A percentile compares a stretch with the other conserved stretches of the same genome.
phyloP scores from a whole-genome alignment of 495 filamentous ascomycete genomes.

The Podospora pseudocomata region DNA sequence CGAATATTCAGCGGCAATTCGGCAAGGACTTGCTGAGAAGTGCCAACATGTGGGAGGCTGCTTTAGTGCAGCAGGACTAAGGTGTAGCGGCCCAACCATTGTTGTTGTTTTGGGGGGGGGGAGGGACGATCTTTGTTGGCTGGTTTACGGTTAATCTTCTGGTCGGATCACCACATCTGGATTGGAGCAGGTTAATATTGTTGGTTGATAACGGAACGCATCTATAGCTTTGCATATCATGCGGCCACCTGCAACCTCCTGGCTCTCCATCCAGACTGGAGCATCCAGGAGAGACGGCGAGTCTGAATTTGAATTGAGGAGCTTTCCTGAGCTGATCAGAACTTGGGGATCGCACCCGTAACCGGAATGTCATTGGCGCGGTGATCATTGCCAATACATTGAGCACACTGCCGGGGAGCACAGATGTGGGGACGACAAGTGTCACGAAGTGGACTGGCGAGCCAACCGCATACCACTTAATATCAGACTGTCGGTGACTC shows the following conservation, averaged over 20 bases:
- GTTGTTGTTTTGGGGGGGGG: not conserved
- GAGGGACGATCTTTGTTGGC: not conserved
- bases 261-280: too few species aligned
- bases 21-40: slow-evolving; percentile 29
- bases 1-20: slow-evolving; percentile 26
- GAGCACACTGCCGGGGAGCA: not conserved
- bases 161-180: not conserved
- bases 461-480: not conserved
- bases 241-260: not conserved
- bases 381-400: not conserved
- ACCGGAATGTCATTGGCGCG: not conserved
- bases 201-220: not conserved
- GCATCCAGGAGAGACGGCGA: not conserved
- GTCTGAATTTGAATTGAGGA: not conserved
- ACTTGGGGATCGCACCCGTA: not conserved
- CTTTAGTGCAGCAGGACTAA: slow-evolving; percentile 10
- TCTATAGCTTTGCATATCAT: not conserved
- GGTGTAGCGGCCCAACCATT: not conserved
- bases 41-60: slow-evolving; percentile 27
- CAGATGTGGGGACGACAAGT: not conserved
- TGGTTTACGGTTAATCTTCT: not conserved
- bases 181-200: not conserved
- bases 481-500: not conserved
- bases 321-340: not conserved
- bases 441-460: not conserved